Conservation (phyloP, 768 basidiomycete genomes). For the Naganishia vishniacii region DNA sequence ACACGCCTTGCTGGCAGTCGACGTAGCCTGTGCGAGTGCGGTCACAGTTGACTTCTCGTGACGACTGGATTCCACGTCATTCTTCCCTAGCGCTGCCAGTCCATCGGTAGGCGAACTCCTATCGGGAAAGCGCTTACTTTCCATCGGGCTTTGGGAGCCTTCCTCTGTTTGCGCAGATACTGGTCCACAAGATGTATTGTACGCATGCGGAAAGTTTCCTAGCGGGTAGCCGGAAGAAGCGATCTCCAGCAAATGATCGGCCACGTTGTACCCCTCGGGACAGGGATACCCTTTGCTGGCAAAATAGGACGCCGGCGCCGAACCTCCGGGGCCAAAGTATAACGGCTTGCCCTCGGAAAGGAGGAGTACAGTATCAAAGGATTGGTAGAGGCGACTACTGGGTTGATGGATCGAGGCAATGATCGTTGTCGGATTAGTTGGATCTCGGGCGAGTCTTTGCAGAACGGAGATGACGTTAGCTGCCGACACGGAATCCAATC, state of each 20-base stretch:
- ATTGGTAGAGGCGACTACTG: conserved; percentile 74
- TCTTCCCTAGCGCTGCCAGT: background rate
- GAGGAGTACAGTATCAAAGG: conserved; percentile 75
- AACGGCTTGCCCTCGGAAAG: conserved; percentile 65
- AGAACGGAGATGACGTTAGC: conserved; percentile 72
- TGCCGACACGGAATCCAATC: conserved; percentile 83
- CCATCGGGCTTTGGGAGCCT: background rate
- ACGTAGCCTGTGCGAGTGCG: background rate
- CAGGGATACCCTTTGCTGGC: conserved; percentile 55
- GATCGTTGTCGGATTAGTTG: conserved; percentile 66
- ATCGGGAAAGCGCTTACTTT: background rate
- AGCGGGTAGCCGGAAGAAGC: conserved; percentile 54
- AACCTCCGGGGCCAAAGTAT: conserved; percentile 71
- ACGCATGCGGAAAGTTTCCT: too few species aligned
- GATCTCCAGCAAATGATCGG: conserved; percentile 85
- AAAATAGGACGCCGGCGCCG: conserved; percentile 66
- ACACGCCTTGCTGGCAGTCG: conserved; percentile 49
- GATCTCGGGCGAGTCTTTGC: conserved; percentile 66
- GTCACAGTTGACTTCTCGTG: too few species aligned
- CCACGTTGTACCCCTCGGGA: conserved; percentile 79
- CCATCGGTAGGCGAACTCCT: background rate
- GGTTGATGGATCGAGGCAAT: conserved; percentile 86
- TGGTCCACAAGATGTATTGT: too few species aligned
- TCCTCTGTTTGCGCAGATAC: conserved; percentile 5
- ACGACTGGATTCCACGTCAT: conserved; percentile 8